A percentile compares a stretch with the other conserved stretches of the same genome.
These are phyloP conservation scores for Lophiotrema nucula DNA, from an alignment of 495 filamentous ascomycete genomes.

Conservation along the genomic window DNA sequence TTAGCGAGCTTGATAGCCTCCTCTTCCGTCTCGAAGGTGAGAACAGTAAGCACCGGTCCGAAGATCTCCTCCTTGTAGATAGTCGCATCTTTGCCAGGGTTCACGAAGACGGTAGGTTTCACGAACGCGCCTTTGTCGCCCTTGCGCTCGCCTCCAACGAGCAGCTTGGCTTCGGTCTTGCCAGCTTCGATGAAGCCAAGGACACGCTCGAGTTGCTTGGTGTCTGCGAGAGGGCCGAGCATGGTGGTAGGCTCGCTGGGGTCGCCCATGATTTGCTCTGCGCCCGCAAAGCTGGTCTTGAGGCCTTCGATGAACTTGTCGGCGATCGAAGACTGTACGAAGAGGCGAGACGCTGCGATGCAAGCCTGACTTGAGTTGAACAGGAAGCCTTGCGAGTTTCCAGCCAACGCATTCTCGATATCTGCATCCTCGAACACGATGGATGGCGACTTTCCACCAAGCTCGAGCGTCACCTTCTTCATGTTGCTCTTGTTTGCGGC, in stretches of 20 bases:
- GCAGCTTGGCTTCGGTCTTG: conserved; percentile 30
- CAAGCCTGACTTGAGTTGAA: conserved; percentile 61
- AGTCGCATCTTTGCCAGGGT: conserved; percentile 32
- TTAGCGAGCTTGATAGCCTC: conserved; percentile 53
- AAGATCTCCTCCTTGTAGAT: conserved; percentile 39
- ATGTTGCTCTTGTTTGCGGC: conserved; percentile 34
- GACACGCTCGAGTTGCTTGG: conserved; percentile 47
- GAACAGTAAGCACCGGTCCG: conserved; percentile 44
- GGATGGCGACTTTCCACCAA: conserved; percentile 65
- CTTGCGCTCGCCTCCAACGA: conserved; percentile 18
- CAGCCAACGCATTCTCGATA: conserved; percentile 12
- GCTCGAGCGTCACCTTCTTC: conserved; percentile 54
- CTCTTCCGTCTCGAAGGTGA: conserved; percentile 52
- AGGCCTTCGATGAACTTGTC: conserved; percentile 60
- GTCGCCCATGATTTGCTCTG: conserved; percentile 49
- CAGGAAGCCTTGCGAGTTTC: conserved; percentile 53
- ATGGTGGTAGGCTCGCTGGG: conserved; percentile 46
- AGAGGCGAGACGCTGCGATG: conserved; percentile 59
- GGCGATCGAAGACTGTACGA: conserved; percentile 53
- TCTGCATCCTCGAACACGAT: conserved; percentile 60
- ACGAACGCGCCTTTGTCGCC: conserved; percentile 34
- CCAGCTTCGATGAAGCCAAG: conserved; percentile 36
- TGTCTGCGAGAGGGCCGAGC: conserved; percentile 59
- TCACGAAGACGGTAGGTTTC: conserved; percentile 38
- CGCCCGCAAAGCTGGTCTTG: conserved; percentile 49